Base-by-base conservation (phyloP, 2,329 filamentous ascomycete genomes). In the Dendryphion nanum region DNA sequence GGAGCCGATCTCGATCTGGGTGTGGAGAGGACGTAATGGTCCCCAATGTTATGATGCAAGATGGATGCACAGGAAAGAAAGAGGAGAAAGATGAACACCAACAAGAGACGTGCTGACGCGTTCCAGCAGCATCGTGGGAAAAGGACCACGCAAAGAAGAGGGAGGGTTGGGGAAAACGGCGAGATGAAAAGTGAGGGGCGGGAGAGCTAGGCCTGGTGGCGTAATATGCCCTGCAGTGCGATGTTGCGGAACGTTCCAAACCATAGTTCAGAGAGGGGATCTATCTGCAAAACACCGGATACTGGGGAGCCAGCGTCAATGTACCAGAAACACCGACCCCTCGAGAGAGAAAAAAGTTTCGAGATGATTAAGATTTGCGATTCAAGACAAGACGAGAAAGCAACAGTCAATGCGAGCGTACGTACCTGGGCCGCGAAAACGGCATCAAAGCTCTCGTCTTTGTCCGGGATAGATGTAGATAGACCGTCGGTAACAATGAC, bases 391-490 rank as follows among this genome's bases (percentile, higher is more conserved):
- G n/a, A n/a, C n/a, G n/a, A n/a, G n/a, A n/a, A n/a, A n/a, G n/a
- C n/a, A n/a, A n/a, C n/a, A n/a, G n/a, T n/a, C n/a, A n/a, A n/a
- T n/a, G n/a, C n/a, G n/a, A n/a, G n/a, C n/a, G 17, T 65, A 84
- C 82, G 30, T 67, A 85, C 82, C 76, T 88, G 85, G 26, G 83
- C 83, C 40, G 77, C 77, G 52, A 87, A 70, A 20, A 83, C 75
- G 3, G 73, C 82, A 66, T 87, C 83, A 6, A 78, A 78, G 70
- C 76, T 81, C 16, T 72, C 77, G 44, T 76, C 72, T 15, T 70
- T 71, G 5, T 80, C 60, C 2, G 74, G 71, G 62, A 86, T 77
- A 32, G 69, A 64, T 10, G 73, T 74, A 3, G 81, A 84, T 30
- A 74, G 73, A 1, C 83, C 85, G 20, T 78, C 71, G 18, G 73